Conservation (phyloP, 352 stramenopile species). For the Phytophthora tentaculata region DNA sequence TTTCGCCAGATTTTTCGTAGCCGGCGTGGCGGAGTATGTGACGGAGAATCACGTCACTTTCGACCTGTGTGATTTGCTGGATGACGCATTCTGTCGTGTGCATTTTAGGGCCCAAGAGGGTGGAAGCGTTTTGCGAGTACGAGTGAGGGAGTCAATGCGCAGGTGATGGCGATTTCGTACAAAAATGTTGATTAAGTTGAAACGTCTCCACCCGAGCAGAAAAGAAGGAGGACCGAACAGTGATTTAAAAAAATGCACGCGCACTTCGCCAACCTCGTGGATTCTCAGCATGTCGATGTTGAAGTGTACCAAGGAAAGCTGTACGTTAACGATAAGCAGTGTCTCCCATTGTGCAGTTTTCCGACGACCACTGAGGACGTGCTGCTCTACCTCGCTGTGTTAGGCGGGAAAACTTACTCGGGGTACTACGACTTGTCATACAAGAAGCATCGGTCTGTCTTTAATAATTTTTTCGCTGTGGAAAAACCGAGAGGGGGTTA, state of each 20-base stretch:
- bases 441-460: not conserved
- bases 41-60: not conserved
- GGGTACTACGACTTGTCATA: constrained; percentile 29
- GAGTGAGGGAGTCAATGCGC: not conserved
- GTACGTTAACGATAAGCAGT: not conserved
- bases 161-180: constrained; percentile 14
- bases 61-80: constrained; percentile 9
- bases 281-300: constrained; percentile 7
- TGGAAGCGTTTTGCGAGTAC: constrained; percentile 1
- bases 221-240: not conserved
- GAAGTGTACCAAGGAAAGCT: not conserved
- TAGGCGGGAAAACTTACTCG: constrained; percentile 34
- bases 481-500: not conserved
- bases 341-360: constrained; percentile 4
- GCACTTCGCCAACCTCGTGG: constrained; percentile 15
- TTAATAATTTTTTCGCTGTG: not conserved
- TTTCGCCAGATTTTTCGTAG: constrained; percentile 14
- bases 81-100: constrained; percentile 2
- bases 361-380: not conserved
- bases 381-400: constrained; percentile 39
- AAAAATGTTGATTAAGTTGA: not conserved
- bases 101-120: not conserved
- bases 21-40: not conserved
- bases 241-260: constrained; percentile 1
- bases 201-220: not conserved